Base-by-base conservation (phyloP, 768 basidiomycete species). In the Auricularia sp. region DNA sequence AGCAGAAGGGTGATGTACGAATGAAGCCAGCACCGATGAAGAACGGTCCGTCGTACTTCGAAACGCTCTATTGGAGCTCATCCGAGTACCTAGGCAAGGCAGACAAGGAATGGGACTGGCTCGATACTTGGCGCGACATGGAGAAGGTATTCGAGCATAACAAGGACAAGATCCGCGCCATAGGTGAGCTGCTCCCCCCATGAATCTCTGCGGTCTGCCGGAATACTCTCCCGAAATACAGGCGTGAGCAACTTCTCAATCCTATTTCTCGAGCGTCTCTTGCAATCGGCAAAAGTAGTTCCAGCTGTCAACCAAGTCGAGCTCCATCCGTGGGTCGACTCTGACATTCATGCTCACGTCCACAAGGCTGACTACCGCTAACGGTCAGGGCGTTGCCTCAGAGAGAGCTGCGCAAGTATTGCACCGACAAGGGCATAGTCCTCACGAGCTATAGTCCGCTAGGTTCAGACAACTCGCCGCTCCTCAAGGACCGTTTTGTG, bases 91-190 rank as follows among this genome's bases (percentile, higher is more conserved):
- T 29, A 35, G 47, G 47, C 5, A 51, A 16, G 16, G 78, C 85
- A 6, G 84, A 88, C 70, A 82, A 78, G 70, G 77, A 82, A 47
- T 89, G 89, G 71, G 81, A 84, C 70, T 89, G 89, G 84, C 75
- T 86, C 62, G 82, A 93, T 69, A 90, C 90, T 37, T 94, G 91
- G 91, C 85, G 85, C 70, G 73, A 76, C 63, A 88, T 94, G 85
- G 90, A 88, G 72, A 81, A 80, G 66, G 71, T 92, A 14, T 51
- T 13, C 47, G 81, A 83, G 71, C 80, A 76, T 18, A 69, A 87
- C 72, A 84, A 85, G 21, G 82, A 87, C 45, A 91, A 92, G 74
- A 77, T 90, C 70, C 86, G 81, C 69, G 88, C 89, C 1, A 93
- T 94, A 69, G 92, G 92, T 51, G 18, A 10, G 47, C 47, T 21